A percentile compares a stretch with the other conserved stretches of the same genome.
phyloP scores from a whole-genome alignment of 2,329 filamentous ascomycete genomes.

The Ophiocordyceps australis region DNA sequence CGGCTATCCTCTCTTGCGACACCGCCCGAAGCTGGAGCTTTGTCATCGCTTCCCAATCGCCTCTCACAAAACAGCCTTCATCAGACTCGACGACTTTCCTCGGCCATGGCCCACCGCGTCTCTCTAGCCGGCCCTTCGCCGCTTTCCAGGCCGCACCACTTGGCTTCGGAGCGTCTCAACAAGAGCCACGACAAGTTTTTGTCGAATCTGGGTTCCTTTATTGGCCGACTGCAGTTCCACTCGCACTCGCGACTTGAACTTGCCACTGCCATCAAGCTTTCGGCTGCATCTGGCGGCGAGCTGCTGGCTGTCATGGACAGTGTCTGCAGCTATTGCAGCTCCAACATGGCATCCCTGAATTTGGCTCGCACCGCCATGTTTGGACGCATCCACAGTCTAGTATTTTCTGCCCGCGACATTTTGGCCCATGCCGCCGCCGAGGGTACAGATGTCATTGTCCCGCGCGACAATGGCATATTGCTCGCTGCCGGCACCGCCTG shows the following conservation, averaged over 20 bases:
- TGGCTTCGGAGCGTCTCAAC: slow-evolving; percentile 71
- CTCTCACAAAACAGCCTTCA: slow-evolving; percentile 17
- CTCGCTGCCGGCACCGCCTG: slow-evolving; percentile 69
- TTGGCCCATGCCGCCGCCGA: slow-evolving; percentile 50
- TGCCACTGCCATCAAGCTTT: slow-evolving; percentile 64
- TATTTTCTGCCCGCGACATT: slow-evolving; percentile 64
- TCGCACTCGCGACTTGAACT: slow-evolving; percentile 80
- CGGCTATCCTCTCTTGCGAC: slow-evolving; percentile 27
- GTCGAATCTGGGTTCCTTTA: slow-evolving; percentile 81
- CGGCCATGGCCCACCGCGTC: slow-evolving; percentile 51
- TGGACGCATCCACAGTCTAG: slow-evolving; percentile 60
- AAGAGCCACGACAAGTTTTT: slow-evolving; percentile 74
- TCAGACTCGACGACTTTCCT: slow-evolving; percentile 27
- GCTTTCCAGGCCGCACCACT: slow-evolving; percentile 43
- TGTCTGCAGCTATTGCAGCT: slow-evolving; percentile 60
- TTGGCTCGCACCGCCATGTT: slow-evolving; percentile 61
- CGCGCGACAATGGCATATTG: slow-evolving; percentile 58
- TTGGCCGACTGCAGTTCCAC: slow-evolving; percentile 75
- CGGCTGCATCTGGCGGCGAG: slow-evolving; percentile 63
- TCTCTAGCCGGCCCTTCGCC: slow-evolving; percentile 55
- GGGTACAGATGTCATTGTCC: slow-evolving; percentile 63
- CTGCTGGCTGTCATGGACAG: slow-evolving; percentile 66
- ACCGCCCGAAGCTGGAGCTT: too few species aligned
- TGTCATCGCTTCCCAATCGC: too few species aligned
- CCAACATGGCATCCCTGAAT: slow-evolving; percentile 47